Evolutionary conservation across 768 basidiomycete genomes (phyloP).

Genomic region (Trametes coccinea): DNA sequence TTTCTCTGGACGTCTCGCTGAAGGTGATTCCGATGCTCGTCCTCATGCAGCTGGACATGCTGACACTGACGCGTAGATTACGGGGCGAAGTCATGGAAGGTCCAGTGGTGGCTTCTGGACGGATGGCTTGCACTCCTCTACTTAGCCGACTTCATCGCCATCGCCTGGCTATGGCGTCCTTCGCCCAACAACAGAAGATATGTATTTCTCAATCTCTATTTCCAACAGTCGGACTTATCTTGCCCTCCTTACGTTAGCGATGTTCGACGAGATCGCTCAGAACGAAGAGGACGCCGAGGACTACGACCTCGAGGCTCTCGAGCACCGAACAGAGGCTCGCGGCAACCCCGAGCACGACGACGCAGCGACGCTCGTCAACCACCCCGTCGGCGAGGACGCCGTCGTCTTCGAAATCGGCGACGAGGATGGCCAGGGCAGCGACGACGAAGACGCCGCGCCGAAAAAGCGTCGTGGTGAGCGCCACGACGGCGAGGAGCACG

Average conservation of each 20-base stretch:
- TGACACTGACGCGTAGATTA: slow-evolving; percentile 61
- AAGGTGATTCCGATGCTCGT: slow-evolving; percentile 54
- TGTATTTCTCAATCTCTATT: slow-evolving; percentile 34
- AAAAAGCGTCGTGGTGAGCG: slow-evolving; percentile 54
- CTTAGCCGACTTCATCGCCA: slow-evolving; percentile 72
- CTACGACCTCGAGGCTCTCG: slow-evolving; percentile 81
- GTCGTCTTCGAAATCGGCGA: slow-evolving; percentile 94
- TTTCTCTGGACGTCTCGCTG: slow-evolving; percentile 87
- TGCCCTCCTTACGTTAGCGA: slow-evolving; percentile 68
- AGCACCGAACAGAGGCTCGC: slow-evolving; percentile 49
- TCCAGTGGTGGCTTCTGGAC: slow-evolving; percentile 95
- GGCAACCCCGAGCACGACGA: slow-evolving; percentile 57
- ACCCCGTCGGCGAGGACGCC: slow-evolving; percentile 56
- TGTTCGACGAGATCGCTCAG: slow-evolving; percentile 96
- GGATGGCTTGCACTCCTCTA: slow-evolving; percentile 93
- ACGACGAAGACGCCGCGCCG: slow-evolving; percentile 55
- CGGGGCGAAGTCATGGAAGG: slow-evolving; percentile 85
- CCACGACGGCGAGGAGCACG: slow-evolving; percentile 48
- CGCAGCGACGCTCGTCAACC: slow-evolving; percentile 70
- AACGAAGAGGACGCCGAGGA: slow-evolving; percentile 93
- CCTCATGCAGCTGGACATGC: not conserved
- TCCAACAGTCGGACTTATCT: not conserved
- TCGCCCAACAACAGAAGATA: slow-evolving; percentile 86
- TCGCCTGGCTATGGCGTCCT: slow-evolving; percentile 93
- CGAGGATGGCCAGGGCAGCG: slow-evolving; percentile 61